These are phyloP conservation scores for Solanum chacoense DNA, from an alignment of 305 asterid genomes.

Conservation along the genomic window DNA sequence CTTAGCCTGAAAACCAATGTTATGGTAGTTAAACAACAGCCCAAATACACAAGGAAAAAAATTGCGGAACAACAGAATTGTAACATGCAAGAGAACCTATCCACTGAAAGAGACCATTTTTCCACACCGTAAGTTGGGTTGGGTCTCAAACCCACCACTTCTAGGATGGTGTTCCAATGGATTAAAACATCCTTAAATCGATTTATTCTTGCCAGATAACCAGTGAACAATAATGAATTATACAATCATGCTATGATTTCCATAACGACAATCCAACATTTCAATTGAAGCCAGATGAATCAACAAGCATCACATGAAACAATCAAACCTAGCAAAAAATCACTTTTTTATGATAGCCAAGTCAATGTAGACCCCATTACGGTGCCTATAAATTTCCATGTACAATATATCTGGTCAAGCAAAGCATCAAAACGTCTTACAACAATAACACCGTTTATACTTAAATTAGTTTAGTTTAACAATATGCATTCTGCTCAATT, in stretches of 20 bases:
- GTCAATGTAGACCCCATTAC: not conserved
- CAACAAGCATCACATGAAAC: not conserved
- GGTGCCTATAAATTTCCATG: not conserved
- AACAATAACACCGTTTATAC: not conserved
- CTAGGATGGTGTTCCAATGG: not conserved
- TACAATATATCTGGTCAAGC: not conserved
- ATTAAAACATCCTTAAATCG: not conserved
- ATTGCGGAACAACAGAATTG: not conserved
- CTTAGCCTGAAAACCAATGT: conserved; percentile 30
- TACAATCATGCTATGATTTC: not conserved
- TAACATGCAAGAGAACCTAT: not conserved
- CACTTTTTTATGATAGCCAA: not conserved
- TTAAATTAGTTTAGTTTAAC: not conserved
- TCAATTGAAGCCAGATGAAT: not conserved
- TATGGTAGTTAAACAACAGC: not conserved
- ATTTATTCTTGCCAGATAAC: not conserved
- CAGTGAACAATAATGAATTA: not conserved
- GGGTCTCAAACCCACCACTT: not conserved
- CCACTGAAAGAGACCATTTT: not conserved
- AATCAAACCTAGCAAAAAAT: not conserved
- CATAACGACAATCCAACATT: not conserved
- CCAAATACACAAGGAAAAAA: not conserved
- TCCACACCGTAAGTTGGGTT: not conserved
- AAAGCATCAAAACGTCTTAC: not conserved
- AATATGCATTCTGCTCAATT: not conserved